Evolutionary conservation across 495 filamentous ascomycete species (phyloP), one percentile per base, ranked within the genome.

Genomic region (Aspergillus coremiiformis): DNA sequence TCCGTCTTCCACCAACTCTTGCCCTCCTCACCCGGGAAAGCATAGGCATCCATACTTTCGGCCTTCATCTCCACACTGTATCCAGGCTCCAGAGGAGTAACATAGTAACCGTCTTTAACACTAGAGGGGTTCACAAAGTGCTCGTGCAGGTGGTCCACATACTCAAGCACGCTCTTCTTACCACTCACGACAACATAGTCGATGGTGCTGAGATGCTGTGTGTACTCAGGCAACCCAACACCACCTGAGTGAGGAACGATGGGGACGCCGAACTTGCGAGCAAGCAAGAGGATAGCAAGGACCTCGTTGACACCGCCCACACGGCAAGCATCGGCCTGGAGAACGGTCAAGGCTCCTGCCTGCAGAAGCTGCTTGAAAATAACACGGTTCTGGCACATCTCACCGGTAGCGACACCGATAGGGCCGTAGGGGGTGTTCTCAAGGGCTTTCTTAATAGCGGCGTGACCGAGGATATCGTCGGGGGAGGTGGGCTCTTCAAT

Each of bases 401-500:
- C 90, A 47, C 90, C 90, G 0, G 90, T 96, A 14, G 90, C 90
- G 19, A 96, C 90, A 41, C 87, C 87, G 58, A 96, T 84, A 27
- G 71, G 51, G 52, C 83, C 83, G 63, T 83, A 67, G 1, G 85
- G 85, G 27, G 71, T 74, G 52, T 73, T 62, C 22, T 73, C 72
- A 10, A 96, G 78, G 1, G 90, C 90, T 49, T 90, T 84, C 21
- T 85, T 80, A 59, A 96, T 84, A 5, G 86, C 84, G 47, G 84
- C 85, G 76, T 96, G 90, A 32, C 90, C 90, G 39, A 91, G 82
- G 49, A 96, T 83, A 70, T 96, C 90, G 60, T 96, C 90, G 12
- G 90, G 90, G 37, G 84, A 89, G 39, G 90, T 96, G n/a, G 90
- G 90, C 77, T 96, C 90, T 71, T 96, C 90, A 59, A 96, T 95